phyloP scores from a whole-genome alignment of 2,329 filamentous ascomycete species.

The Fusarium subtropicale region DNA sequence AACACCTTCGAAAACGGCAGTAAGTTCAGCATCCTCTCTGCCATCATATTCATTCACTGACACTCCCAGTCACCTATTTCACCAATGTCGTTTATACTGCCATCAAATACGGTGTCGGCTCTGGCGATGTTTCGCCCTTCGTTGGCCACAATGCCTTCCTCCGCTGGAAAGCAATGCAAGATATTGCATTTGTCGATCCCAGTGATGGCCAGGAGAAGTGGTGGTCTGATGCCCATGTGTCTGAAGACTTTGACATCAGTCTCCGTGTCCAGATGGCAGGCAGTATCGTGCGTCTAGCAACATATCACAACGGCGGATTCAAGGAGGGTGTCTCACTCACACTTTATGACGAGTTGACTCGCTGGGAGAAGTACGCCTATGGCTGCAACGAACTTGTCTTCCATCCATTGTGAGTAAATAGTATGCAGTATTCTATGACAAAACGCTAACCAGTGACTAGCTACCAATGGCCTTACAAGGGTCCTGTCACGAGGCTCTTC shows the following conservation, averaged over 20 bases:
- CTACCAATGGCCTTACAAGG: neutral
- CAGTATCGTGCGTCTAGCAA: neutral
- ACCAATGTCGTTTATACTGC: neutral
- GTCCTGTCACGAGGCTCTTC: neutral
- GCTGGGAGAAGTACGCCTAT: neutral
- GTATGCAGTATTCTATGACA: accelerated
- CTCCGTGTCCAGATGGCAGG: neutral
- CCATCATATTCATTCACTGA: accelerated
- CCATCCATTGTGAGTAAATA: neutral
- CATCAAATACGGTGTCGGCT: neutral
- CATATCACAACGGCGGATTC: neutral
- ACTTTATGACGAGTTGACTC: neutral
- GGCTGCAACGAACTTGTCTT: neutral
- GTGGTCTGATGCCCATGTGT: neutral
- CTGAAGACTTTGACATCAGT: neutral
- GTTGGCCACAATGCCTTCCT: neutral
- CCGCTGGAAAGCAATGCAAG: neutral
- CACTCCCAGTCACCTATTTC: neutral
- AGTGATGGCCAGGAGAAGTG: neutral
- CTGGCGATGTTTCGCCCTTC: neutral
- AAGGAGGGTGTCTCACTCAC: neutral
- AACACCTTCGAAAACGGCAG: neutral
- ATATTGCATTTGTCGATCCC: neutral
- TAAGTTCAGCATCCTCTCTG: neutral
- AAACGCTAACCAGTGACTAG: neutral